A percentile compares a stretch with the other conserved stretches of the same genome.
These are phyloP conservation scores for Boletus huronensis DNA, from an alignment of 768 basidiomycete genomes.

Conservation along the genomic window DNA sequence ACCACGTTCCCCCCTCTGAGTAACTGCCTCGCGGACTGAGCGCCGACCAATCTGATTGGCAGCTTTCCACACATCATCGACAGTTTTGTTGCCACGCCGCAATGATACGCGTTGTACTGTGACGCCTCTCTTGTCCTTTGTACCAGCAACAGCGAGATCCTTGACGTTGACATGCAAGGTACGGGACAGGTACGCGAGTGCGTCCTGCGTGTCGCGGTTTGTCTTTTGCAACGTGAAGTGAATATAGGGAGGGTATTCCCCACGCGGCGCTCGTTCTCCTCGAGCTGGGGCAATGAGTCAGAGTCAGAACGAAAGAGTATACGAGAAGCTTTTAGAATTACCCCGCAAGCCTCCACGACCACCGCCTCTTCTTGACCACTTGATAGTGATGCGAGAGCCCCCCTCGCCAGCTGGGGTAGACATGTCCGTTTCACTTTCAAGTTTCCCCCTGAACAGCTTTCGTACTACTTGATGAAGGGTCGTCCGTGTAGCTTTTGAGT, in stretches of 20 bases:
- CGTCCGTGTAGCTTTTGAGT: slow-evolving; percentile 76
- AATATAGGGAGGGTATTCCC: slow-evolving; percentile 80
- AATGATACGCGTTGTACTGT: slow-evolving; percentile 90
- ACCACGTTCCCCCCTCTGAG: slow-evolving; percentile 83
- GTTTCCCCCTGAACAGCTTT: slow-evolving; percentile 74
- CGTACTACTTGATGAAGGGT: slow-evolving; percentile 79
- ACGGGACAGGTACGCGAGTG: slow-evolving; percentile 75
- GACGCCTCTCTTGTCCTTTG: slow-evolving; percentile 97
- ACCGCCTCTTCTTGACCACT: slow-evolving; percentile 60
- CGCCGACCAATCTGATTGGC: slow-evolving; percentile 67
- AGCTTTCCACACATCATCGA: slow-evolving; percentile 81
- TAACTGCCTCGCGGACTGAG: slow-evolving; percentile 53
- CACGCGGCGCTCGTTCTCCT: slow-evolving; percentile 50
- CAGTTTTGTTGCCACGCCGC: slow-evolving; percentile 68
- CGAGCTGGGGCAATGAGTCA: slow-evolving; percentile 17
- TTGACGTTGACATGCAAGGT: slow-evolving; percentile 71
- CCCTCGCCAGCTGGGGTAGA: slow-evolving; percentile 49
- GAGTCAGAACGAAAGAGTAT: not conserved
- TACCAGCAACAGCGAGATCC: slow-evolving; percentile 89
- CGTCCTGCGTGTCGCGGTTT: slow-evolving; percentile 96
- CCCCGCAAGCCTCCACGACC: slow-evolving; percentile 43
- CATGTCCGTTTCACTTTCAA: slow-evolving; percentile 78
- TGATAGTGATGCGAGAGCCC: slow-evolving; percentile 75
- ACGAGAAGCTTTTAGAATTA: slow-evolving; percentile 2
- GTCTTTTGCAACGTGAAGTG: slow-evolving; percentile 97